Base-by-base conservation (phyloP, 805 yeast genomes). In the Teunomyces kruisii region DNA sequence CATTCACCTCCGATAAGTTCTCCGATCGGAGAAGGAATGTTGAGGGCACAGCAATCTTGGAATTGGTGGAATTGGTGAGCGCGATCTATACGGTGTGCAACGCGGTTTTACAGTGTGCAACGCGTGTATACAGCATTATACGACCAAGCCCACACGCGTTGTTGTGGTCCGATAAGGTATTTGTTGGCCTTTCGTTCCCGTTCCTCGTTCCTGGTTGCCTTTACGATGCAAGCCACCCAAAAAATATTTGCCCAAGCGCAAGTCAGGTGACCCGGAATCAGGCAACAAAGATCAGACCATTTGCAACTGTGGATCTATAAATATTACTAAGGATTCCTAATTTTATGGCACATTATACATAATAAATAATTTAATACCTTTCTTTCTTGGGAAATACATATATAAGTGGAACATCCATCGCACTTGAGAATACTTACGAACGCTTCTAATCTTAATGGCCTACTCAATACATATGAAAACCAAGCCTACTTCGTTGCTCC, bases 401-500 rank as follows among this genome's bases (percentile, higher is more conserved):
- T 19, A 19, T 19, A 19, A 19, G 22, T 19, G 22, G 22, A 19
- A 19, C 6, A 19, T 19, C 22, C 22, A 9, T 33, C n/a, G 22
- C 15, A 35, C 27, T 17, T 15, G 12, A 12, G 7, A 17, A 19
- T 13, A n/a, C 26, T 19, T 6, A 19, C 22, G 22, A 19, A 19
- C 22, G 22, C 22, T 7, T n/a, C 9, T 27, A 13, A n/a, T 37
- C 28, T 37, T 16, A 26, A 37, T 28, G 32, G 13, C 30, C 2
- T 49, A 57, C 43, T 32, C 61, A 9, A 42, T 56, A 44, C 55
- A 53, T 32, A 53, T 59, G 43, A 63, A 57, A 47, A 42, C 39
- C 31, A 47, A 31, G 27, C 39, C 55, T n/a, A 38, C 66, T 9
- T 58, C 71, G 33, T 54, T 62, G 15, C 56, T 71, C 42, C 54